Conservation (phyloP, 2,329 filamentous ascomycete genomes). For the Aspergillus tamarii region DNA sequence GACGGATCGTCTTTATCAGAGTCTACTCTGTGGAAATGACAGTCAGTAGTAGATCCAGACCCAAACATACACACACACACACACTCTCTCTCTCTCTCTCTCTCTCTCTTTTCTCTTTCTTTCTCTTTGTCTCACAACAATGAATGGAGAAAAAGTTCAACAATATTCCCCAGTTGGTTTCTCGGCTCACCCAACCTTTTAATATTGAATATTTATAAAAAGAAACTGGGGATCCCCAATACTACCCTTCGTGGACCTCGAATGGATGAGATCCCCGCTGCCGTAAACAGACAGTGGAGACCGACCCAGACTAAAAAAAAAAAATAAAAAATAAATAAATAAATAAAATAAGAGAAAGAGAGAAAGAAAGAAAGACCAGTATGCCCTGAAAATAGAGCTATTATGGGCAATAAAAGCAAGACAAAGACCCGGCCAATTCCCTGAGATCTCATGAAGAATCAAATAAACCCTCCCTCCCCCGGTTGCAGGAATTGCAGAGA, state of each 20-base stretch:
- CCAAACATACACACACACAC: neutral
- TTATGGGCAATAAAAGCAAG: neutral
- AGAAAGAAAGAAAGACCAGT: neutral
- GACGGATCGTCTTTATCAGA: neutral
- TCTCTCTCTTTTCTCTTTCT: neutral
- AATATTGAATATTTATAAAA: neutral
- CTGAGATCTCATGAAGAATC: neutral
- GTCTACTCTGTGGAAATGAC: no score
- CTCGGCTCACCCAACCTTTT: neutral
- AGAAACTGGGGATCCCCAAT: neutral
- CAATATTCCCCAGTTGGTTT: neutral
- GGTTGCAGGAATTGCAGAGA: neutral
- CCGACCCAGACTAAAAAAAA: neutral
- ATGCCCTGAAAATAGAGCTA: neutral
- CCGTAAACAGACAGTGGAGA: constrained; percentile 22
- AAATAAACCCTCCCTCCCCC: neutral
- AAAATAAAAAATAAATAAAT: no score
- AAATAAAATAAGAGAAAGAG: no score
- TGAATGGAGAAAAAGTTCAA: neutral
- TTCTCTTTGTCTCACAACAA: neutral
- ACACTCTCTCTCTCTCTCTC: neutral
- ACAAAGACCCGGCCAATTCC: neutral
- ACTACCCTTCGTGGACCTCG: constrained; percentile 3
- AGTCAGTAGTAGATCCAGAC: no score
- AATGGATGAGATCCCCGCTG: constrained; percentile 12